Base-by-base conservation (phyloP, 2,329 filamentous ascomycete species). In the Exophiala alcalophila region DNA sequence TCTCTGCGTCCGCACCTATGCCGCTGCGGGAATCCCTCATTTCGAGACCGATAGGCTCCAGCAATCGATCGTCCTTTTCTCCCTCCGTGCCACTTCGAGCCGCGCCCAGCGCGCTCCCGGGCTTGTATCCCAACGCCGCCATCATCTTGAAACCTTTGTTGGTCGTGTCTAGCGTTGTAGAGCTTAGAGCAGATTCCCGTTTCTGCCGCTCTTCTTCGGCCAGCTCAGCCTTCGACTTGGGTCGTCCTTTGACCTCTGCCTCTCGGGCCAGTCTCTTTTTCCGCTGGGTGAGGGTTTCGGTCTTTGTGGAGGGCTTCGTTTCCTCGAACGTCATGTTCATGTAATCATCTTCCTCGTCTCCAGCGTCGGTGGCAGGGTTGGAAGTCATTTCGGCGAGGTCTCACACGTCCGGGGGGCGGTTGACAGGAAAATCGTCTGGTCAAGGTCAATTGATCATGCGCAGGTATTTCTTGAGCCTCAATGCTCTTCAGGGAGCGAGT, bases 111-210 rank as follows among this genome's bases (percentile, higher is more conserved):
- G 81, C 76, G 24, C 79, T 80, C 16, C 90, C 89, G 14, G 78
- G 72, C 44, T 80, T 83, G 69, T 94, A 98, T 1, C 92, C 92
- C 74, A 98, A 86, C 65, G 87, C 91, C 15, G 87, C 84, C 90
- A 98, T 95, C 88, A 98, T 96, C 53, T 86, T 81, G 49, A 94
- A 80, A 1, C 91, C 92, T 61, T 96, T 97, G 68, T 83, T 94
- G 10, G 33, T 52, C 11, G 64, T 64, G 14, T 81, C 77, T 5
- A 95, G 71, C 34, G 92, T 72, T 4, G 84, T 86, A n/a, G 70
- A 85, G 4, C 81, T 76, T 18, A 96, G 77, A 0, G 86, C 87
- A 25, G 76, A 78, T 62, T 96, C 86, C 38, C 88, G 83, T 11
- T 79, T 79, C 28, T 74, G 76, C 6, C 76, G 78, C 56, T 84